Evolutionary conservation across 2,329 filamentous ascomycete species (phyloP).

Genomic region (Exophiala calicioides): DNA sequence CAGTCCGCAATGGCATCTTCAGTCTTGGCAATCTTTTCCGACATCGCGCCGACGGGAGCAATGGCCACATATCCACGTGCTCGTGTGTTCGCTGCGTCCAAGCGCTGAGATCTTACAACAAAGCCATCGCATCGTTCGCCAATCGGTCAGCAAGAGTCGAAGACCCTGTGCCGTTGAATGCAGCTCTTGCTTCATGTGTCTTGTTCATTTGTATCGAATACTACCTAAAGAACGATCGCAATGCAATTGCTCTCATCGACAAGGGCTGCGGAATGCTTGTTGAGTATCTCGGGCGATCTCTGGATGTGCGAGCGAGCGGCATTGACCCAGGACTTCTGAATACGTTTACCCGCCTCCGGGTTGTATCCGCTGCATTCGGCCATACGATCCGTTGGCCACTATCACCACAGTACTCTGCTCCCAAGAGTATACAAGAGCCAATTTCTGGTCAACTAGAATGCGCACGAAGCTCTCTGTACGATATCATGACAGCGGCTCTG

Average conservation of each 20-base stretch:
- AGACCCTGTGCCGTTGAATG: conserved; percentile 4
- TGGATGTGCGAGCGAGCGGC: not conserved
- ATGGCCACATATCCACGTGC: conserved; percentile 2
- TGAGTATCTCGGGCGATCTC: not conserved
- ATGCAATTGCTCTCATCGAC: conserved; percentile 9
- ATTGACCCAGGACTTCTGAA: conserved; percentile 1
- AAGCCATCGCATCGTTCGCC: conserved; percentile 6
- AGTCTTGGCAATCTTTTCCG: conserved; percentile 37
- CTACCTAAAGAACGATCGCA: conserved; percentile 6
- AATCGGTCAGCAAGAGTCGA: not conserved
- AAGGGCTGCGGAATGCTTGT: conserved; percentile 8
- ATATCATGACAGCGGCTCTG: conserved; percentile 5
- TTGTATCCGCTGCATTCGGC: conserved; percentile 6
- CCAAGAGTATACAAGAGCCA: not conserved
- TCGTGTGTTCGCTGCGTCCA: conserved; percentile 5
- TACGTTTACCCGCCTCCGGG: conserved; percentile 7
- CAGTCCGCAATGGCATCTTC: conserved; percentile 42
- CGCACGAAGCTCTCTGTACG: conserved; percentile 2
- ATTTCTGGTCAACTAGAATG: not conserved
- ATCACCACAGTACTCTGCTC: not conserved
- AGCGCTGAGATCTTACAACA: conserved; percentile 16
- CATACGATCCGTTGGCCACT: not conserved
- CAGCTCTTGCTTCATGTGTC: conserved; percentile 4
- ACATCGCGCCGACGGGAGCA: conserved; percentile 1
- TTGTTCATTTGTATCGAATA: conserved; percentile 13